Evolutionary conservation across 129 eudicot genomes (phyloP).

Genomic region (Dittrichia graveolens): DNA sequence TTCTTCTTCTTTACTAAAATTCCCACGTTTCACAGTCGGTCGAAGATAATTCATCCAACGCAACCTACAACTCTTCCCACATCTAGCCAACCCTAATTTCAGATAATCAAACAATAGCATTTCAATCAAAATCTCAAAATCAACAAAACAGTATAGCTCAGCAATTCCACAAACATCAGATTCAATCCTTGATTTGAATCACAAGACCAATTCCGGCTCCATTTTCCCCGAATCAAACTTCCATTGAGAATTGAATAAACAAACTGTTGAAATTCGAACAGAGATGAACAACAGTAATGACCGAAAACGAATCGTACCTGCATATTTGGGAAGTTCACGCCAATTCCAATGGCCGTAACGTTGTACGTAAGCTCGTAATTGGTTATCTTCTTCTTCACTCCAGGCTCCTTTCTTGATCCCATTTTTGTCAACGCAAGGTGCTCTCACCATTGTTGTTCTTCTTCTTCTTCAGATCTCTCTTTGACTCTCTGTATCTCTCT

Average conservation of each 20-base stretch:
- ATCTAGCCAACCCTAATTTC: constrained; percentile 38
- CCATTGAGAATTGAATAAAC: background rate
- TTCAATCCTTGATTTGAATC: background rate
- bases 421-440: constrained; percentile 43
- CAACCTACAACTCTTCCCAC: constrained; percentile 58
- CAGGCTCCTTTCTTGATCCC: constrained; percentile 41
- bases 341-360: constrained; percentile 42
- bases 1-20: constrained; percentile 43
- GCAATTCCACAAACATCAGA: background rate
- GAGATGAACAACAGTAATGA: constrained; percentile 9
- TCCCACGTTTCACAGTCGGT: constrained; percentile 39
- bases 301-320: constrained; percentile 23
- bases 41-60: constrained; percentile 41
- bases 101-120: constrained; percentile 19
- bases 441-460: constrained; percentile 35
- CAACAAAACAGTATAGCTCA: background rate
- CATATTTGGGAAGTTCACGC: constrained; percentile 45
- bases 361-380: constrained; percentile 32
- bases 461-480: constrained; percentile 18
- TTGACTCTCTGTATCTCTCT: no score
- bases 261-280: background rate
- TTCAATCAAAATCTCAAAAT: background rate
- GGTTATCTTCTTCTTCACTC: constrained; percentile 42
- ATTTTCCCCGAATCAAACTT: background rate
- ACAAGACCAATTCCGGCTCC: background rate